phyloP scores from a whole-genome alignment of 805 yeast genomes.

The Candida xyloterini region DNA sequence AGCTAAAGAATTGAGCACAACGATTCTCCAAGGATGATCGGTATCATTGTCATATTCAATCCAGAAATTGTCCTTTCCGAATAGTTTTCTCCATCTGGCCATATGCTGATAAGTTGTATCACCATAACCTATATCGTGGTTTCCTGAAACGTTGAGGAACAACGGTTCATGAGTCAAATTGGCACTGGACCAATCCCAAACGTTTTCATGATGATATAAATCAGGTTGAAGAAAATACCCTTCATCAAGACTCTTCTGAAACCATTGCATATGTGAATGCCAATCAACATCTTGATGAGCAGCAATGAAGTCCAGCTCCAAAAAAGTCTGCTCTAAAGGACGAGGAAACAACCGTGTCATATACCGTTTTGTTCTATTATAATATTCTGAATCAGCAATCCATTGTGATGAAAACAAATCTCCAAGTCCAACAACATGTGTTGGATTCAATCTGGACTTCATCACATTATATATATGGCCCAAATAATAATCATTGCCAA shows the following conservation, averaged over 20 bases:
- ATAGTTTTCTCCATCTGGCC: slow-evolving; percentile 68
- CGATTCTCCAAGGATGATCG: slow-evolving; percentile 78
- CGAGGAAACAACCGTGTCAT: slow-evolving; percentile 66
- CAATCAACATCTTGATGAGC: slow-evolving; percentile 57
- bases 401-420: slow-evolving; percentile 93
- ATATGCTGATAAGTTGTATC: slow-evolving; percentile 92
- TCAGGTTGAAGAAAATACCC: slow-evolving; percentile 31
- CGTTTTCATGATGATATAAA: slow-evolving; percentile 52
- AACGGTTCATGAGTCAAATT: slow-evolving; percentile 51
- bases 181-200: slow-evolving; percentile 59
- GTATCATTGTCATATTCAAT: slow-evolving; percentile 63
- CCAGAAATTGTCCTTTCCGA: slow-evolving; percentile 85
- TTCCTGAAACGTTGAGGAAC: slow-evolving; percentile 84
- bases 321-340: slow-evolving; percentile 47
- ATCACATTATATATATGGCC: slow-evolving; percentile 77
- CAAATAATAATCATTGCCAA: slow-evolving; percentile 84
- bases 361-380: slow-evolving; percentile 71
- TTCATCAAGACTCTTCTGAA: slow-evolving; percentile 28
- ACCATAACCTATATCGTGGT: slow-evolving; percentile 96
- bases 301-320: slow-evolving; percentile 45
- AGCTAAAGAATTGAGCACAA: slow-evolving; percentile 79
- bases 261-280: slow-evolving; percentile 40
- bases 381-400: slow-evolving; percentile 86
- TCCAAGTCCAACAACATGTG: slow-evolving; percentile 86
- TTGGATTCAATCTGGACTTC: slow-evolving; percentile 63